Evolutionary conservation across 1,284 basidiomycete species (phyloP), one percentile per base, ranked within the genome.

Genomic region (Chondrostereum purpureum): DNA sequence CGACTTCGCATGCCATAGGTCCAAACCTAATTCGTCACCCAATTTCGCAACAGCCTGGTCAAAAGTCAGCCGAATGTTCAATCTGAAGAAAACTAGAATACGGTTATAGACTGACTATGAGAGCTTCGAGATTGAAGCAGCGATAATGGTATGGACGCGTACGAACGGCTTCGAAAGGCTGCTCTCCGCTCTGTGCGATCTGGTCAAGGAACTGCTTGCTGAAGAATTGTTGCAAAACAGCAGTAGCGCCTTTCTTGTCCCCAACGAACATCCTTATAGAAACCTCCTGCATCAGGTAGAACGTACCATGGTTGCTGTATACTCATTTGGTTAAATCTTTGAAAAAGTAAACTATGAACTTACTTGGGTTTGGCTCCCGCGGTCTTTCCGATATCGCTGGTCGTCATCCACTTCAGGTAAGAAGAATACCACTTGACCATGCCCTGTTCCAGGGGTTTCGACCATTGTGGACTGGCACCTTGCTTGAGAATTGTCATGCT

Each of bases 101-200:
- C n/a, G 55, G 19, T 55, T 48, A 16, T 19, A 33, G 40, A 58
- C 73, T 64, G 53, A 75, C 75, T 50, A 79, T 75, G 62, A 80
- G 62, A 0, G 73, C 78, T 46, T 78, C 77, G 11, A 81, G 55
- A 54, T 80, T 80, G 63, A 79, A 80, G 43, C 67, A 69, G 11
- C 76, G 69, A 52, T 80, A 81, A 54, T 80, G 78, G 51, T 63
- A 75, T 1, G 78, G 77, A 13, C 75, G 66, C 2, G 77, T 78
- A n/a, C 79, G 70, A n/a, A 70, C 64, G 3, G 75, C 72, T 57
- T 81, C 80, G 42, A 77, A 72, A 1, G 78, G 78, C 58, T 80
- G 74, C 53, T 81, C 79, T 5, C 80, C 80, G 20, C 66, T 70
- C 1, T 61, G 65, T 3, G 70, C 70, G 27, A 83, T 69, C 56